phyloP scores from a whole-genome alignment of 2,329 filamentous ascomycete genomes.

The Sporothrix schenckii region DNA sequence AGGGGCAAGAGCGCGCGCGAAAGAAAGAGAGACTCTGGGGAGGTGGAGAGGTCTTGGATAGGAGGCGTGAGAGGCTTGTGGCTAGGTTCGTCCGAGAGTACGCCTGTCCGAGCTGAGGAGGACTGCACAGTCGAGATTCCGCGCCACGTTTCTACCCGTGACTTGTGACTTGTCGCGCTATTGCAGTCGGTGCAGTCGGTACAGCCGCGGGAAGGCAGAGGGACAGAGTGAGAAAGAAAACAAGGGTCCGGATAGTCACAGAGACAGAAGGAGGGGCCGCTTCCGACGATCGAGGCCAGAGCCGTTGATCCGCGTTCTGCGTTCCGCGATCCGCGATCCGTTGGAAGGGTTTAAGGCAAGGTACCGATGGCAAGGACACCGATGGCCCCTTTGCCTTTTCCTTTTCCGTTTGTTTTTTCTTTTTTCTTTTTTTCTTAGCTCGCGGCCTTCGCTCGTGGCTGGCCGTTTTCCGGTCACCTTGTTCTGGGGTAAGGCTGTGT shows the following conservation, averaged over 20 bases:
- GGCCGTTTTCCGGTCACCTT: neutral
- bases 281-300: slow-evolving; percentile 19
- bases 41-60: neutral
- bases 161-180: neutral
- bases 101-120: neutral
- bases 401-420: too few relatives aligned
- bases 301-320: neutral
- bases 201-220: slow-evolving; percentile 4
- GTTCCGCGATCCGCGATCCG: neutral
- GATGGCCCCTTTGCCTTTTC: neutral
- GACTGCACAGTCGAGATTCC: neutral
- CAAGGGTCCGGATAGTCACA: neutral
- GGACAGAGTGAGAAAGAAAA: neutral
- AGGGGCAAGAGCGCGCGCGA: neutral
- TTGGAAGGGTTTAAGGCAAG: neutral
- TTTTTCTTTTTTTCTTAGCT: neutral
- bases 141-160: slow-evolving; percentile 19
- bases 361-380: slow-evolving; percentile 12
- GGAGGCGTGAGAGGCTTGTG: slow-evolving; percentile 10
- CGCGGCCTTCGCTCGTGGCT: slow-evolving; percentile 13
- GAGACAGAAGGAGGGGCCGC: neutral
- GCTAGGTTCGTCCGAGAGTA: slow-evolving; percentile 4
- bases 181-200: neutral
- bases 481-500: slow-evolving; percentile 20
- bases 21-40: slow-evolving; percentile 19